phyloP scores from a whole-genome alignment of 1,139 yeast species.

The Candida smagusa region DNA sequence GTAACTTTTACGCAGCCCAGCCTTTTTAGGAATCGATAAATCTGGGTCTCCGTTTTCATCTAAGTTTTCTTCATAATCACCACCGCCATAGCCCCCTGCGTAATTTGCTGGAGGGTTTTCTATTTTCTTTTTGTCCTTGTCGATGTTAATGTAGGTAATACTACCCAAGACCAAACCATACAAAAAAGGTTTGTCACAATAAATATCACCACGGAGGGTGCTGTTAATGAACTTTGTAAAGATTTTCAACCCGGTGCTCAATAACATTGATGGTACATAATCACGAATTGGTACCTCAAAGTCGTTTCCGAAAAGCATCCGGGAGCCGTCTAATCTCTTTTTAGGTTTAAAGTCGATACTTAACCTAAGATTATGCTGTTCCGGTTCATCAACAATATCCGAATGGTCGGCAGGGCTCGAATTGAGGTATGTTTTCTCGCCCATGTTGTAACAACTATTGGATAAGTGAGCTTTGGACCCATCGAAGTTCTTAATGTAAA shows the following conservation, averaged over 20 bases:
- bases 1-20: constrained; percentile 32
- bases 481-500: constrained; percentile 44
- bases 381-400: constrained; percentile 7
- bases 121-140: not conserved
- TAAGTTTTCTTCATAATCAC: constrained; percentile 22
- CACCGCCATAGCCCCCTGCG: constrained; percentile 9
- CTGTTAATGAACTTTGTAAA: constrained; percentile 60
- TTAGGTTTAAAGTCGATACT: constrained; percentile 39
- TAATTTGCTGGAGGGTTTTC: constrained; percentile 8
- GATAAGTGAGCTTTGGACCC: constrained; percentile 39
- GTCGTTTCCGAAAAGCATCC: constrained; percentile 66
- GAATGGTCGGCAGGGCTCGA: constrained; percentile 17
- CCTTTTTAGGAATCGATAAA: constrained; percentile 26
- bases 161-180: constrained; percentile 63
- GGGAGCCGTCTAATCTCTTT: constrained; percentile 45
- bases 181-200: constrained; percentile 56
- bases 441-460: constrained; percentile 33
- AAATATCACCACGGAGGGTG: constrained; percentile 61
- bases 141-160: constrained; percentile 38
- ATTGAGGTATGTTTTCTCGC: constrained; percentile 28
- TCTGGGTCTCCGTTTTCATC: constrained; percentile 18
- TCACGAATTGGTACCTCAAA: constrained; percentile 59
- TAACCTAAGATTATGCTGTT: constrained; percentile 31
- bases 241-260: constrained; percentile 51
- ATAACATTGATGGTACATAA: constrained; percentile 49